These are phyloP conservation scores for Pythium utonaiense DNA, from an alignment of 352 stramenopile species.

Conservation along the genomic window DNA sequence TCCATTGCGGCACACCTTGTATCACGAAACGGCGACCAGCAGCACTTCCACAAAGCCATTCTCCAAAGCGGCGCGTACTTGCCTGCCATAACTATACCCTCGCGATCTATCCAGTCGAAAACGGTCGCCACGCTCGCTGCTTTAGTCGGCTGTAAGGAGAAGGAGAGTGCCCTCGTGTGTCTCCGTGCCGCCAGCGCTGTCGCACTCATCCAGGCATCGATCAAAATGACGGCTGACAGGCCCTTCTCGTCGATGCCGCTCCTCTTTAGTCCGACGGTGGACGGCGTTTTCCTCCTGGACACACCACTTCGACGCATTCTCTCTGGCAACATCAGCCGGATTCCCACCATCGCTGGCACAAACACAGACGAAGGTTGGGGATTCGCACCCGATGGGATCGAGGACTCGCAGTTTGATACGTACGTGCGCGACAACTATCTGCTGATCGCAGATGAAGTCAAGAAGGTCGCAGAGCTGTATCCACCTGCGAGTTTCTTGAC, in stretches of 20 bases:
- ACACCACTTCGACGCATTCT: background rate
- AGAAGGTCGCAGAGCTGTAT: conserved; percentile 1
- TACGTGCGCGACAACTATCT: background rate
- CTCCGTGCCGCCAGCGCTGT: conserved; percentile 1
- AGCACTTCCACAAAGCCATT: conserved; percentile 16
- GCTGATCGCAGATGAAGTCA: background rate
- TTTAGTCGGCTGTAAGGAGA: background rate
- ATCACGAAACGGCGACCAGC: conserved; percentile 12
- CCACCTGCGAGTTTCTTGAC: conserved; percentile 1
- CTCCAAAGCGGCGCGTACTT: conserved; percentile 10
- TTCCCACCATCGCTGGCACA: conserved; percentile 9
- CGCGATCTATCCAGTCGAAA: background rate
- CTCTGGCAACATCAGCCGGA: background rate
- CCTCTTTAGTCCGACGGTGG: conserved; percentile 4
- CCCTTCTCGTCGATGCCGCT: no score
- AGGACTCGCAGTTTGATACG: background rate
- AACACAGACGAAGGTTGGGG: conserved; percentile 20
- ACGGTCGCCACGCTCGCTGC: background rate
- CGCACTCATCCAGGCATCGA: background rate
- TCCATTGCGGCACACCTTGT: conserved; percentile 10
- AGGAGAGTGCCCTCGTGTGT: background rate
- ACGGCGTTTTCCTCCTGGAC: conserved; percentile 8
- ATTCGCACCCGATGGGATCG: background rate
- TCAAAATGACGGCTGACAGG: no score
- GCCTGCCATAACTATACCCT: background rate